phyloP scores from a whole-genome alignment of 177 flowering plant genomes.

The Vitis hybrid region DNA sequence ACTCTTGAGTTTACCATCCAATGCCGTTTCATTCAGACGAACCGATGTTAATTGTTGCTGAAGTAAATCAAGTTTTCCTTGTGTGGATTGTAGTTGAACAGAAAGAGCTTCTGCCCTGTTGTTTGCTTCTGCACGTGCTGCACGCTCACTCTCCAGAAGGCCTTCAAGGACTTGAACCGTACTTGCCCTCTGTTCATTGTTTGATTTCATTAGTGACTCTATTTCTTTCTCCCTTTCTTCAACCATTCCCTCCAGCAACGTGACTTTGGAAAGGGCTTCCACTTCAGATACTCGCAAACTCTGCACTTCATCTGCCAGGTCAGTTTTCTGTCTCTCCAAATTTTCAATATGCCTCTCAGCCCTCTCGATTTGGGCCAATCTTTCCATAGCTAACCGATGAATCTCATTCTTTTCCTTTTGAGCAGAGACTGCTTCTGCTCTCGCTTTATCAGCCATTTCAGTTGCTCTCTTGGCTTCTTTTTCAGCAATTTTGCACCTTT shows the following conservation, averaged over 20 bases:
- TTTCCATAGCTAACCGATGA: slow-evolving; percentile 79
- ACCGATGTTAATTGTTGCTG: slow-evolving; percentile 81
- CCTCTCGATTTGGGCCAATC: slow-evolving; percentile 69
- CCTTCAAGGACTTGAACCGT: slow-evolving; percentile 76
- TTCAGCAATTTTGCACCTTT: slow-evolving; percentile 79
- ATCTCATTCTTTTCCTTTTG: slow-evolving; percentile 67
- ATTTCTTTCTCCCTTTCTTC: slow-evolving; percentile 87
- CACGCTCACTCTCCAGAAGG: slow-evolving; percentile 72
- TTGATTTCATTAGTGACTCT: slow-evolving; percentile 62
- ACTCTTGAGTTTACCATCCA: slow-evolving; percentile 75
- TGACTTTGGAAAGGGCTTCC: slow-evolving; percentile 67
- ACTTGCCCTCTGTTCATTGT: slow-evolving; percentile 75
- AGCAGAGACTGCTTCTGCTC: slow-evolving; percentile 70
- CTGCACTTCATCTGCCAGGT: slow-evolving; percentile 53
- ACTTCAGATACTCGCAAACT: slow-evolving; percentile 53
- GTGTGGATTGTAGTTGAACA: slow-evolving; percentile 73
- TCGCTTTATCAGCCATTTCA: slow-evolving; percentile 81
- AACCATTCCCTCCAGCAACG: slow-evolving; percentile 67
- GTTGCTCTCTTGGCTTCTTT: slow-evolving; percentile 77
- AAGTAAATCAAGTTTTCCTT: slow-evolving; percentile 70
- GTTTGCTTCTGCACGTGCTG: slow-evolving; percentile 73
- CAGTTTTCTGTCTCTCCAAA: slow-evolving; percentile 62
- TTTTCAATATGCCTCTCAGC: slow-evolving; percentile 76
- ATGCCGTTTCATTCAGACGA: slow-evolving; percentile 70
- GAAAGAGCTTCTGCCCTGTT: slow-evolving; percentile 79